These are phyloP conservation scores for Rutidosis leptorrhynchoides DNA, from an alignment of 129 eudicot genomes.

Conservation along the genomic window DNA sequence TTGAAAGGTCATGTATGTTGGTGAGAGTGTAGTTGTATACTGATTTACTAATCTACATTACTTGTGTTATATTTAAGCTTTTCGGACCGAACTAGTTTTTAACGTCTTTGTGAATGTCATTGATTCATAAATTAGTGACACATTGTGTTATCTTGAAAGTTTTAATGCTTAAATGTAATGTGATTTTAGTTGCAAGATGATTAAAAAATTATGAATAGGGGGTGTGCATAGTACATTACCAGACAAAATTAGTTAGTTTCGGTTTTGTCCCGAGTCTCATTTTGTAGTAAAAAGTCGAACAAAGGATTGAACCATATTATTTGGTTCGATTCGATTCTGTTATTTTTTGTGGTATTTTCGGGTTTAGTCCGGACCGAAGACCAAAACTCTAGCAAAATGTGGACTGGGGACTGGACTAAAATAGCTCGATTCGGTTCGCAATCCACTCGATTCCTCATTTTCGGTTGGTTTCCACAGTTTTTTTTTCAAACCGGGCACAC, in stretches of 20 bases:
- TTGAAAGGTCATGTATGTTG: slow-evolving; percentile 23
- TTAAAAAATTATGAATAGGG: background rate
- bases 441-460: too few relatives aligned
- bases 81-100: slow-evolving; percentile 5
- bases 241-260: background rate
- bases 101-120: background rate
- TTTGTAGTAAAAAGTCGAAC: too few relatives aligned
- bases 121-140: background rate
- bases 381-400: too few relatives aligned
- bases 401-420: too few relatives aligned
- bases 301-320: too few relatives aligned
- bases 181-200: background rate
- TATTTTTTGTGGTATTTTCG: too few relatives aligned
- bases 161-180: background rate
- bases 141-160: background rate
- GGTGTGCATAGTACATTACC: too few relatives aligned
- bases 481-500: too few relatives aligned
- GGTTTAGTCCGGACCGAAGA: too few relatives aligned
- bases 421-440: too few relatives aligned
- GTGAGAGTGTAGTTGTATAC: slow-evolving; percentile 1
- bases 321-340: too few relatives aligned
- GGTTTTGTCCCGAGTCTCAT: background rate
- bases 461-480: too few relatives aligned
- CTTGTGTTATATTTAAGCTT: background rate
- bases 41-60: background rate